Conservation (phyloP, 75 land plant species). For the Chamaecyparis obtusa region DNA sequence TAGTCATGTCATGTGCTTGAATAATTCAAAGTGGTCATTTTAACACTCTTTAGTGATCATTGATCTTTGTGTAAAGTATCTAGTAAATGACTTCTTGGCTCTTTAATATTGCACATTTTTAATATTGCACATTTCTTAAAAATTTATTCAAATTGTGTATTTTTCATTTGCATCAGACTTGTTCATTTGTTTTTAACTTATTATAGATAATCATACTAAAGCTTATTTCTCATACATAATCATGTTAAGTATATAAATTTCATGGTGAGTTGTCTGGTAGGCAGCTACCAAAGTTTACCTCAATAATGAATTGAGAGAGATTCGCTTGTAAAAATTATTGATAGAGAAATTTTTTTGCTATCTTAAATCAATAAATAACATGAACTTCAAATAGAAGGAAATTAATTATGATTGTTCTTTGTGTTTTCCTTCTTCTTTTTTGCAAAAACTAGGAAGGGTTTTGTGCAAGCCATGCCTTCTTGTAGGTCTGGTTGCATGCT, state of each 20-base stretch:
- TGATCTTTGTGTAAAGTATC: background rate
- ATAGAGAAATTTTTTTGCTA: background rate
- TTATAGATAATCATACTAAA: background rate
- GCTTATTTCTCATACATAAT: background rate
- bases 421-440: too few relatives aligned
- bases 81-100: background rate
- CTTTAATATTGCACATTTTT: background rate
- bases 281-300: background rate
- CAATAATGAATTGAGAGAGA: background rate
- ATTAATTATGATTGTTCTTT: background rate
- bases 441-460: slow-evolving; percentile 85
- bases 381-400: background rate
- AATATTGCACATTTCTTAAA: too few relatives aligned
- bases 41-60: too few relatives aligned
- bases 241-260: background rate
- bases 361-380: too few relatives aligned
- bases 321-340: background rate
- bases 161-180: background rate
- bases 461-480: slow-evolving; percentile 87
- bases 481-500: too few relatives aligned
- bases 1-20: too few relatives aligned
- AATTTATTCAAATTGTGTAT: background rate
- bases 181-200: background rate
- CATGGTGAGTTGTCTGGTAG: background rate
- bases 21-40: too few relatives aligned